Base-by-base conservation (phyloP, 306 rosid genomes). In the Vigna trinervia region DNA sequence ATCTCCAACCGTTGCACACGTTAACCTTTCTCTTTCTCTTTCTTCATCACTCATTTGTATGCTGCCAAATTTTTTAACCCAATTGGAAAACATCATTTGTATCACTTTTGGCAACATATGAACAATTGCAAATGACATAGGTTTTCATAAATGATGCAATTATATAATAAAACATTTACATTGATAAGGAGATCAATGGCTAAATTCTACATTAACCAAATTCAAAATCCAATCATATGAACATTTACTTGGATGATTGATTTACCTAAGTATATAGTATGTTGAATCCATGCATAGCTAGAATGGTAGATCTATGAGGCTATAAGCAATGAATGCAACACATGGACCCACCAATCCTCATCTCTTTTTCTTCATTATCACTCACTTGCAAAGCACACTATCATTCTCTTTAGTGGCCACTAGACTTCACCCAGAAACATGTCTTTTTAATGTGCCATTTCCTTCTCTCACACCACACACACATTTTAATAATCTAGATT, bases 361-460 rank as follows among this genome's bases (percentile, higher is more conserved):
- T 45, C 15, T 12, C 15, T 12, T 41, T 45, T 45, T 45, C 4
- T 61, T 12, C 58, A 41, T 32, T 32, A 63, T 36, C 50, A 57
- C 26, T 63, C 50, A 11, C 63, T 83, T 76, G 59, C 78, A 71
- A 81, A 74, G 66, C 76, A 78, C 69, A 28, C 34, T 36, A 71
- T 58, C 63, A 65, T 45, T 48, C 23, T 50, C 36, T 56, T 56
- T 77, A 17, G 60, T 65, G 59, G 17, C 71, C 85, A 59, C 75
- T 32, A 36, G 1, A 30, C 46, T 57, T 2, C 2, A 39, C 19
- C 22, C 53, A 56, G 1, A 62, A 48, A 22, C 19, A 54, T 2
- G 51, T 75, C 77, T 68, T 59, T 58, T 54, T 15, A 8, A 39
- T 76, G 64, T 30, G 0, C 34, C 56, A 0, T 71, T 57, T 0